These are phyloP conservation scores for Torrubiella hemipterigena DNA, from an alignment of 2,329 filamentous ascomycete genomes.

Conservation along the genomic window DNA sequence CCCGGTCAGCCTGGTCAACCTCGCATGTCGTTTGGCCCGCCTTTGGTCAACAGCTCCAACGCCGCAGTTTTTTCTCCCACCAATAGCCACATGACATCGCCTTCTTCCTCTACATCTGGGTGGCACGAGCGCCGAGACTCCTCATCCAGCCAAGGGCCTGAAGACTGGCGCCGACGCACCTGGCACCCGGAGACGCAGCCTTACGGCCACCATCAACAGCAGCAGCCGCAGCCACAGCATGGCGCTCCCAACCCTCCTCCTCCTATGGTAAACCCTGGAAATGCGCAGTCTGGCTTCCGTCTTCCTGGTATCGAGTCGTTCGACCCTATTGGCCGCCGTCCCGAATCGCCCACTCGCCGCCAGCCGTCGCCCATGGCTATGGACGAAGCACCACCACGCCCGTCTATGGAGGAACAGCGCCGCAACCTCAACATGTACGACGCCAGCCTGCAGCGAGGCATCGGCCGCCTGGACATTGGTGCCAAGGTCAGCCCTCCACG, in stretches of 20 bases:
- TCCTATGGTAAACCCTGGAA: constrained; percentile 32
- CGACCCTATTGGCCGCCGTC: constrained; percentile 57
- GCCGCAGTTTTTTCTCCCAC: constrained; percentile 42
- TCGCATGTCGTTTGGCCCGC: constrained; percentile 40
- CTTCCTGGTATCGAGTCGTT: constrained; percentile 90
- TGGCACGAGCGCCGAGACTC: constrained; percentile 55
- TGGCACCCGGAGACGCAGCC: constrained; percentile 92
- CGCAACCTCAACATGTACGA: constrained; percentile 50
- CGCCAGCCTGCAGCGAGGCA: constrained; percentile 50
- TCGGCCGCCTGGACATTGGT: constrained; percentile 56
- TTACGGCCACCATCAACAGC: constrained; percentile 48
- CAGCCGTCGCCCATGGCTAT: constrained; percentile 67
- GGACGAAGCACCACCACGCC: constrained; percentile 33
- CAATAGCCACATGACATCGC: constrained; percentile 50
- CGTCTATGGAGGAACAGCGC: no score
- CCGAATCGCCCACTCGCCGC: constrained; percentile 50
- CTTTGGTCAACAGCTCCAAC: constrained; percentile 43
- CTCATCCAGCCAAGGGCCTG: constrained; percentile 47
- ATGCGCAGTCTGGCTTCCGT: constrained; percentile 48
- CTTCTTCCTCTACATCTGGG: constrained; percentile 50
- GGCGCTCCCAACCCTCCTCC: constrained; percentile 47
- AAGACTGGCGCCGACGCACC: constrained; percentile 71
- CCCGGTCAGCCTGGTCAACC: constrained; percentile 60
- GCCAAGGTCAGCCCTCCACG: constrained; percentile 34
- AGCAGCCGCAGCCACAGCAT: constrained; percentile 62